phyloP scores from a whole-genome alignment of 2,329 filamentous ascomycete genomes.

The Ophiocordyceps robertsii region DNA sequence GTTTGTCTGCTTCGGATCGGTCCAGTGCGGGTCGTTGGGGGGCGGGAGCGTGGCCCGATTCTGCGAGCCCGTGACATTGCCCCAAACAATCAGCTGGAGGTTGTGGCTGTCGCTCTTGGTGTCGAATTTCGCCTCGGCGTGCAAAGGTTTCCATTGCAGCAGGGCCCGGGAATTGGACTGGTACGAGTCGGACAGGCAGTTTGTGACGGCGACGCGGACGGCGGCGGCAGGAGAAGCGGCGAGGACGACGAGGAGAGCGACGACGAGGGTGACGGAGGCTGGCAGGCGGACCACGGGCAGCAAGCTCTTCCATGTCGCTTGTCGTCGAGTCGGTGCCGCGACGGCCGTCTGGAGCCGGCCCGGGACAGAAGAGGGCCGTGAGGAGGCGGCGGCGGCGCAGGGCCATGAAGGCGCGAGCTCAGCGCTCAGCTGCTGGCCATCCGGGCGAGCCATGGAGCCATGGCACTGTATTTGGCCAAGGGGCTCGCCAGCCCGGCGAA shows the following conservation, averaged over 20 bases:
- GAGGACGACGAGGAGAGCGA: conserved; percentile 19
- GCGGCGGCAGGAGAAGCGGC: conserved; percentile 36
- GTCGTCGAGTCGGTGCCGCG: not conserved
- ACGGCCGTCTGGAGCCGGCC: not conserved
- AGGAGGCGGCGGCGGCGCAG: not conserved
- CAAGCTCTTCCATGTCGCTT: not conserved
- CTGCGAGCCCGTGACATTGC: conserved; percentile 73
- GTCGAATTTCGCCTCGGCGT: conserved; percentile 63
- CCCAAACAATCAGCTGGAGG: conserved; percentile 71
- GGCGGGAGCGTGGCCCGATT: conserved; percentile 44
- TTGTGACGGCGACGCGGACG: conserved; percentile 65
- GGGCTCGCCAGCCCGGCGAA: conserved; percentile 5
- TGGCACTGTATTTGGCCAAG: not conserved
- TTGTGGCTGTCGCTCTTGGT: conserved; percentile 43
- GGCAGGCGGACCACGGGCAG: not conserved
- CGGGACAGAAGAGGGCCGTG: not conserved
- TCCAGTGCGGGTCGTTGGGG: conserved; percentile 46
- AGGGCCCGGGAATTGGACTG: conserved; percentile 40
- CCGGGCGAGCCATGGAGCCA: not conserved
- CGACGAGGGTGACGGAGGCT: not conserved
- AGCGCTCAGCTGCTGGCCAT: not conserved
- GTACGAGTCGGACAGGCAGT: conserved; percentile 59
- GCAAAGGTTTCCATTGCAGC: conserved; percentile 70
- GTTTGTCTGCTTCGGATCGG: conserved; percentile 40
- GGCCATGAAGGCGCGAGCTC: not conserved